Evolutionary conservation across 148 eudicot species (phyloP), one percentile per base, ranked within the genome.

Genomic region (Diospyros lotus): DNA sequence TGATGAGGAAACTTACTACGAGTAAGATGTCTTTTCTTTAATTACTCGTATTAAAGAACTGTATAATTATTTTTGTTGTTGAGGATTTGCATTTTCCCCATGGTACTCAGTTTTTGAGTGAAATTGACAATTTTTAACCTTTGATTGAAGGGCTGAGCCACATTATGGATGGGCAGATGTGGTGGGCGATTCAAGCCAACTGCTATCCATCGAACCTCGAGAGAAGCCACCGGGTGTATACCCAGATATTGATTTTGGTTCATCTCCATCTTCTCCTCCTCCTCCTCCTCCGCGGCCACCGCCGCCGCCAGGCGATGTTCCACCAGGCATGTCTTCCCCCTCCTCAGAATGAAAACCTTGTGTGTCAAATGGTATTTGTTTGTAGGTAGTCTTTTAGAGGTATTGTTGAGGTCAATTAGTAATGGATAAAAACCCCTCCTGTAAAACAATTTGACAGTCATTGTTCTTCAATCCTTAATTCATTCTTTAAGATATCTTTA

Each of bases 111-210:
- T 55, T 58, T 76, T 58, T 53, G 44, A 14, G 56, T 14, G 2
- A 18, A n/a, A 41, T 58, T 64, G 51, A 56, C 48, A 4, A 12
- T 66, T 28, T 61, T 41, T 43, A 54, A 12, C 69, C 54, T 28
- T 55, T 77, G 58, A 42, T 77, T 68, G 78, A 71, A 94, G 98
- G 89, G 91, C 93, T 72, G 96, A 94, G 43, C 97, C 98, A 66
- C 98, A 94, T 83, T 92, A 92, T 45, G 98, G 98, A 81, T 94
- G 98, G 98, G 98, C 97, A 3, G 98, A 94, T 65, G 94, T 94
- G 5, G 97, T 94, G 58, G 98, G 98, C 12, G 97, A 94, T 84
- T 94, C 98, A 17, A 86, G 82, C 38, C 97, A 92, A 75, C 77
- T 94, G 81, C 86, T 94, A 62, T 94, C 97, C 1, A 94, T 94